Conservation (phyloP, 73 alveolate species). For the Tetrahymena elliotti region DNA sequence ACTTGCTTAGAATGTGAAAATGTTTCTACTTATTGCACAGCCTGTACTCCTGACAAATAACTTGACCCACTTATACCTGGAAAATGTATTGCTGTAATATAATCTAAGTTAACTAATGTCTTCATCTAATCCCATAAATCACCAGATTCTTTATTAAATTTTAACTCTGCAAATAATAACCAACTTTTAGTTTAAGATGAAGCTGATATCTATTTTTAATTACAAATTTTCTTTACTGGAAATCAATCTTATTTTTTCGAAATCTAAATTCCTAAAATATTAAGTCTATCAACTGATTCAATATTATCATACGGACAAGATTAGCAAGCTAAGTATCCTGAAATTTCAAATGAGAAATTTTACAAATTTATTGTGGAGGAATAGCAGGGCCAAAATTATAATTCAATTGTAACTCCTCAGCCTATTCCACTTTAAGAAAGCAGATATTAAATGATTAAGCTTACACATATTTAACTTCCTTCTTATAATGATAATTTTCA, state of each 20-base stretch:
- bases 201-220: background rate
- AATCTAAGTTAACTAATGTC: background rate
- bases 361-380: background rate
- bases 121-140: background rate
- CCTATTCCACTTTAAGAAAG: background rate
- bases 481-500: background rate
- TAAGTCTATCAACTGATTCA: background rate
- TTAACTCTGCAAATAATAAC: background rate
- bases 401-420: background rate
- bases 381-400: no score
- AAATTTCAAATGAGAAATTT: background rate
- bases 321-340: background rate
- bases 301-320: background rate
- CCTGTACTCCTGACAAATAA: background rate
- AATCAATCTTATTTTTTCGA: background rate
- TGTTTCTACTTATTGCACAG: background rate
- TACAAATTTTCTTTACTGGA: background rate
- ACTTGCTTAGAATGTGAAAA: background rate
- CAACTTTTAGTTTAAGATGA: background rate
- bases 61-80: background rate
- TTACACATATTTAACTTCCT: background rate
- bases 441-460: background rate
- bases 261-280: background rate
- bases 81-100: background rate
- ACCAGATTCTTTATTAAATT: background rate